Conservation (phyloP, 140 eudicot species). For the Oenanthe javanica region DNA sequence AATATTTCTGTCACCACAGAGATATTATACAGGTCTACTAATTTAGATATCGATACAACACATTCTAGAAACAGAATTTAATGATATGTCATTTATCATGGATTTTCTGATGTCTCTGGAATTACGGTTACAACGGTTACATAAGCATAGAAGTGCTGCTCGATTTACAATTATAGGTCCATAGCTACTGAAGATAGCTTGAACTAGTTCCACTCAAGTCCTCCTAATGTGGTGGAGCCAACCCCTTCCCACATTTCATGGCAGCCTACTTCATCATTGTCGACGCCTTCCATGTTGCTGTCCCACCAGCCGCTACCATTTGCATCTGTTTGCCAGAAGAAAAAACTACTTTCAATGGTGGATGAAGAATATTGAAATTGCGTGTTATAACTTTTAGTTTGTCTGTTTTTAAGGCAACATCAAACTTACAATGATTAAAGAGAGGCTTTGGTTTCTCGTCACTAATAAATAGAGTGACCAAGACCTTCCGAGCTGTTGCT, state of each 20-base stretch:
- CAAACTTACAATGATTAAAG: conserved; percentile 70
- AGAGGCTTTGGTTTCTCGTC: conserved; percentile 39
- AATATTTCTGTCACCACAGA: neutral
- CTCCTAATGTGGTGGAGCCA: conserved; percentile 81
- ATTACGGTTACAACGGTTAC: neutral
- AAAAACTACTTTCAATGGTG: neutral
- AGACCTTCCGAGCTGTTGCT: conserved; percentile 34
- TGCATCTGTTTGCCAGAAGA: conserved; percentile 49
- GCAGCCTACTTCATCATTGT: conserved; percentile 74
- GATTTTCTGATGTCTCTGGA: neutral
- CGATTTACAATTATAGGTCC: too few relatives aligned
- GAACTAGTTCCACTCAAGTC: conserved; percentile 69
- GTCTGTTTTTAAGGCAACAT: neutral
- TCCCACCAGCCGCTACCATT: conserved; percentile 96
- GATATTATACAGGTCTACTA: neutral
- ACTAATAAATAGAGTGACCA: conserved; percentile 47
- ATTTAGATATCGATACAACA: neutral
- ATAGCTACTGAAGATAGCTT: neutral
- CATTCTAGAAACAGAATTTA: neutral
- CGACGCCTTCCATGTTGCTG: conserved; percentile 81
- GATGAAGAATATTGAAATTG: neutral
- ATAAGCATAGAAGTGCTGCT: neutral
- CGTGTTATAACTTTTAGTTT: neutral
- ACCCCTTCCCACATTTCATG: conserved; percentile 89
- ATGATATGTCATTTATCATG: neutral